Evolutionary conservation across 768 basidiomycete species (phyloP).

Genomic region (Rhizopogon vinicolor): DNA sequence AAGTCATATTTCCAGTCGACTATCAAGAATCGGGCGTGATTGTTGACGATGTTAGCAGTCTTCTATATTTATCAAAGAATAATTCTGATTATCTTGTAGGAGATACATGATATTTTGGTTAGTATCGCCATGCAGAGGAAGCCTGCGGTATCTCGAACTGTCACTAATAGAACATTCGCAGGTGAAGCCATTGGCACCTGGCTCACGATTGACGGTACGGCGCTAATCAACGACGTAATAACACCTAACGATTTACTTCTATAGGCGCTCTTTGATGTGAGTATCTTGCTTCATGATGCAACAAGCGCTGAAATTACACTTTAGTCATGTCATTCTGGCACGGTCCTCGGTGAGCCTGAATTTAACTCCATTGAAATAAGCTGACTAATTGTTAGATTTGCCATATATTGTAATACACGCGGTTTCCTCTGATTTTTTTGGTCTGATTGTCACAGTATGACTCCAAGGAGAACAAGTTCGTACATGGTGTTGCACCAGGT

Average conservation of each 20-base stretch:
- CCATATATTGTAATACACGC: not conserved
- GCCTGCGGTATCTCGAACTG: not conserved
- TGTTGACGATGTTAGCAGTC: not conserved
- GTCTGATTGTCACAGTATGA: not conserved
- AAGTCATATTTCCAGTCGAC: constrained; percentile 1
- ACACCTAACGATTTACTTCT: not conserved
- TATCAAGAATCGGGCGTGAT: not conserved
- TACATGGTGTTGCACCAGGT: not conserved
- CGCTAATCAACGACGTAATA: not conserved
- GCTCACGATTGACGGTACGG: not conserved
- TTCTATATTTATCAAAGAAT: not conserved
- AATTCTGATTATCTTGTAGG: not conserved
- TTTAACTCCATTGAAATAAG: no score
- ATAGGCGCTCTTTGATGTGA: not conserved
- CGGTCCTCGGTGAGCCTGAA: not conserved
- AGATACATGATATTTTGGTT: not conserved
- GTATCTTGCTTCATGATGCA: not conserved
- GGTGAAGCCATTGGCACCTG: not conserved
- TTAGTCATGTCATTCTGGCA: not conserved
- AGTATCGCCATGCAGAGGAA: not conserved
- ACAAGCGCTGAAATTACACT: not conserved
- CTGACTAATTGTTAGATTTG: not conserved
- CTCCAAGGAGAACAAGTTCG: not conserved
- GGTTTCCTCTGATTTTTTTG: not conserved
- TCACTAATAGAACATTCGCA: not conserved